phyloP scores from a whole-genome alignment of 257 asterid genomes.

The Eustoma russellianum region DNA sequence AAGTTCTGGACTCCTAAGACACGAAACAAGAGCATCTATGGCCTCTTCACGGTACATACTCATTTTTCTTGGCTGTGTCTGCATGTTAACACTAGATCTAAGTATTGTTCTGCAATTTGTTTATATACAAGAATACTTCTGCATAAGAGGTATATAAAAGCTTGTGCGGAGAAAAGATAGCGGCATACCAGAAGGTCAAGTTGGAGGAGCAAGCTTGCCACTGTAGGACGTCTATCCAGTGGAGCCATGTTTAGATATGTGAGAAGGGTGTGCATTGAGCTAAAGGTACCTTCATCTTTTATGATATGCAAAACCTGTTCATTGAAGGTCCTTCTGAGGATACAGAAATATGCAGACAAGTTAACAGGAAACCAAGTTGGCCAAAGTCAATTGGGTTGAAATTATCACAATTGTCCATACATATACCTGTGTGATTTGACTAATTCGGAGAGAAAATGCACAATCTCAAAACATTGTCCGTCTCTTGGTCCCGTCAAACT shows the following conservation, averaged over 20 bases:
- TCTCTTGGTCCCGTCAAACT: slow-evolving; percentile 35
- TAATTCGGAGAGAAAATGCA: slow-evolving; percentile 57
- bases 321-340: slow-evolving; percentile 52
- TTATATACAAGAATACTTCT: no score
- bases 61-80: slow-evolving; percentile 89
- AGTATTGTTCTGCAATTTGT: background rate
- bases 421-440: slow-evolving; percentile 61
- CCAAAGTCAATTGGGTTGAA: background rate
- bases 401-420: background rate
- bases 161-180: slow-evolving; percentile 2
- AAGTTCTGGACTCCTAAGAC: slow-evolving; percentile 55
- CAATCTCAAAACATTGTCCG: slow-evolving; percentile 44
- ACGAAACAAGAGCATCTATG: slow-evolving; percentile 51
- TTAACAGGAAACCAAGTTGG: background rate
- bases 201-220: slow-evolving; percentile 77
- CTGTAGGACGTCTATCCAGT: slow-evolving; percentile 48
- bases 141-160: no score
- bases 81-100: slow-evolving; percentile 1
- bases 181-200: slow-evolving; percentile 64
- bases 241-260: slow-evolving; percentile 50
- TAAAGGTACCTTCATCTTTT: slow-evolving; percentile 64
- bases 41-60: slow-evolving; percentile 90
- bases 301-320: slow-evolving; percentile 51
- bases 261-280: slow-evolving; percentile 74
- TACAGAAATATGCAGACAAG: slow-evolving; percentile 4